Conservation (phyloP, 2,329 filamentous ascomycete species). For the Raffaelea arxii region DNA sequence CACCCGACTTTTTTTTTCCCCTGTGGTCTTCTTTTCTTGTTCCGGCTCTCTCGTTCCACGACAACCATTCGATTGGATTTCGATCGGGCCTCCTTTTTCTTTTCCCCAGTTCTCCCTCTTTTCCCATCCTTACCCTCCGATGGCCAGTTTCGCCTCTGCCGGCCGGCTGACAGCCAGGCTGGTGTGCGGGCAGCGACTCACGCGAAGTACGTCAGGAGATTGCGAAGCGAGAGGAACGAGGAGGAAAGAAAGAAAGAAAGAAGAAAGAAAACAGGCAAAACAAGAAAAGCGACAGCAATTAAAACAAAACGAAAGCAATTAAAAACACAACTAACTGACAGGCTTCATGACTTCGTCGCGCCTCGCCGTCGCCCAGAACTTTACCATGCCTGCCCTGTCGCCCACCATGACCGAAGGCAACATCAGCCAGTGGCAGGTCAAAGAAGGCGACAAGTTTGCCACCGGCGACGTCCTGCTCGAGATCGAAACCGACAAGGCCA, state of each 20-base stretch:
- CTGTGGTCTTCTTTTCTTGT: not conserved
- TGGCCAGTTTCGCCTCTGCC: constrained; percentile 13
- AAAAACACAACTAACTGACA: constrained; percentile 21
- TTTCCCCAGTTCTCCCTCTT: not conserved
- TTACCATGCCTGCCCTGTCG: constrained; percentile 97
- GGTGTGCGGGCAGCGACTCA: constrained; percentile 12
- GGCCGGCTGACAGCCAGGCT: constrained; percentile 14
- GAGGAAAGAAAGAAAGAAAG: not conserved
- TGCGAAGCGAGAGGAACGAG: constrained; percentile 7
- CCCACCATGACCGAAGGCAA: constrained; percentile 96
- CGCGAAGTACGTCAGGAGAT: no score
- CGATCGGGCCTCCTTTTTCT: not conserved
- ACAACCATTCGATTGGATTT: not conserved
- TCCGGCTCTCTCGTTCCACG: no score
- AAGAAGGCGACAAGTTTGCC: constrained; percentile 74
- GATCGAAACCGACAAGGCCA: constrained; percentile 90
- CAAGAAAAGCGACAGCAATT: not conserved
- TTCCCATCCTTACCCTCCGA: not conserved
- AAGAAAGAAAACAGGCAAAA: not conserved
- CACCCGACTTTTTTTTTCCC: not conserved
- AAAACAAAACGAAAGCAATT: not conserved
- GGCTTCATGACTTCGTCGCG: constrained; percentile 55
- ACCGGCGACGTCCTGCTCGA: constrained; percentile 91
- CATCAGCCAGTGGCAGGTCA: constrained; percentile 97
- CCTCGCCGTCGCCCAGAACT: constrained; percentile 68